A percentile compares a stretch with the other conserved stretches of the same genome.
Conservation (phyloP, 2,329 filamentous ascomycete genomes). For the Claviceps sp. region DNA sequence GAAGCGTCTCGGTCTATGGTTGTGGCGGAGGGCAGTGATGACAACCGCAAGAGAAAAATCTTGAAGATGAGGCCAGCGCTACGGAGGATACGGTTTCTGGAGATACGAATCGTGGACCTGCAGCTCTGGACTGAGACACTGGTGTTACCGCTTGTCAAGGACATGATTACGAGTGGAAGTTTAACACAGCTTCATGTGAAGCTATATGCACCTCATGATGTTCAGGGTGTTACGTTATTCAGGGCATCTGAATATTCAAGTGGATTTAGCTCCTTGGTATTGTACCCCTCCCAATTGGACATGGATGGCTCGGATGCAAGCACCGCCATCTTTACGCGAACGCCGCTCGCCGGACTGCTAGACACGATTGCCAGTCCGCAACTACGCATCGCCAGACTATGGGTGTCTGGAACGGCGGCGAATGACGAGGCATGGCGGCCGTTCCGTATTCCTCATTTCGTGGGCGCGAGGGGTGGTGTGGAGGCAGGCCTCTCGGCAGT, state of each 20-base stretch:
- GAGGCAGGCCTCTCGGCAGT: not conserved
- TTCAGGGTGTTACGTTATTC: not conserved
- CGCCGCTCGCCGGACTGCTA: constrained; percentile 23
- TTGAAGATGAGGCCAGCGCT: constrained; percentile 13
- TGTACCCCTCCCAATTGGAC: not conserved
- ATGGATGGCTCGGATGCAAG: not conserved
- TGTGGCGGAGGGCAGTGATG: constrained; percentile 6
- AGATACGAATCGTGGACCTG: constrained; percentile 17
- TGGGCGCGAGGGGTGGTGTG: not conserved
- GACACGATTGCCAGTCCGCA: constrained; percentile 31
- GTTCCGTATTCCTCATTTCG: constrained; percentile 8
- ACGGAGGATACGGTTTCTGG: constrained; percentile 15
- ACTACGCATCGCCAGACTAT: constrained; percentile 25
- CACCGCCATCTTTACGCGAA: constrained; percentile 11
- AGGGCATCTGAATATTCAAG: not conserved
- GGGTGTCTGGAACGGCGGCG: constrained; percentile 23
- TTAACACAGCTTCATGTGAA: constrained; percentile 13
- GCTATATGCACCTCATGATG: not conserved
- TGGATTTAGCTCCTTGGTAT: not conserved
- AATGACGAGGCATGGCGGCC: constrained; percentile 2
- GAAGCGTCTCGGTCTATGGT: not conserved
- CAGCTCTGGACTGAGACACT: constrained; percentile 18
- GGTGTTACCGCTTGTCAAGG: constrained; percentile 17
- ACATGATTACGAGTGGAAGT: constrained; percentile 19
- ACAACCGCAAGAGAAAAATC: constrained; percentile 5